Evolutionary conservation across 2,329 filamentous ascomycete genomes (phyloP).

Genomic region (Neonectria punicea): DNA sequence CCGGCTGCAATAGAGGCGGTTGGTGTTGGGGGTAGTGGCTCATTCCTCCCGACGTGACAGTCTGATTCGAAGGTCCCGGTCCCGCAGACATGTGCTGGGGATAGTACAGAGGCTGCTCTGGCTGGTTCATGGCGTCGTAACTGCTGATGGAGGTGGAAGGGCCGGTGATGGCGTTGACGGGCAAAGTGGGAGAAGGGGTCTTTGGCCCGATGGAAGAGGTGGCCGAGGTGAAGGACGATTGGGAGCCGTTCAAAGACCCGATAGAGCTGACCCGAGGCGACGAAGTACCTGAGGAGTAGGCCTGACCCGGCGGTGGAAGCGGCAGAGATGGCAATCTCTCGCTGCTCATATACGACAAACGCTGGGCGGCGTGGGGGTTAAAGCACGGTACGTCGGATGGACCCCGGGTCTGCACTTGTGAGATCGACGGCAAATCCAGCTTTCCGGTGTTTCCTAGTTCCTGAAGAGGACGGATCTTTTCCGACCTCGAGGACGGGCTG

Average conservation of each 20-base stretch:
- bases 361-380: conserved; percentile 68
- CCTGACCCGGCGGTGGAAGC: conserved; percentile 74
- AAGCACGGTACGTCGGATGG: conserved; percentile 77
- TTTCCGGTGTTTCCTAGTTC: conserved; percentile 74
- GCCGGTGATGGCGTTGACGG: conserved; percentile 54
- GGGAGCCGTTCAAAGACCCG: conserved; percentile 66
- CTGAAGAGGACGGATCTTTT: conserved; percentile 17
- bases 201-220: conserved; percentile 73
- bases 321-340: conserved; percentile 79
- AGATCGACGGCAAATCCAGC: conserved; percentile 92
- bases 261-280: conserved; percentile 83
- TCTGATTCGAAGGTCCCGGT: conserved; percentile 78
- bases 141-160: conserved; percentile 46
- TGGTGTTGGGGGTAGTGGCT: conserved; percentile 84
- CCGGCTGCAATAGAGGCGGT: conserved; percentile 78
- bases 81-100: conserved; percentile 81
- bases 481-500: conserved; percentile 16
- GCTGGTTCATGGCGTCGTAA: conserved; percentile 77
- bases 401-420: conserved; percentile 84
- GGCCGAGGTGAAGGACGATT: conserved; percentile 65
- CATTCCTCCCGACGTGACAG: conserved; percentile 78
- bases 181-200: conserved; percentile 79
- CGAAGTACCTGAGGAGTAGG: conserved; percentile 76
- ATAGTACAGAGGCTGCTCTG: conserved; percentile 81
- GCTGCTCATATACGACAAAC: conserved; percentile 71